Conservation (phyloP, 108 stramenopile genomes). For the Seminavis robusta region DNA sequence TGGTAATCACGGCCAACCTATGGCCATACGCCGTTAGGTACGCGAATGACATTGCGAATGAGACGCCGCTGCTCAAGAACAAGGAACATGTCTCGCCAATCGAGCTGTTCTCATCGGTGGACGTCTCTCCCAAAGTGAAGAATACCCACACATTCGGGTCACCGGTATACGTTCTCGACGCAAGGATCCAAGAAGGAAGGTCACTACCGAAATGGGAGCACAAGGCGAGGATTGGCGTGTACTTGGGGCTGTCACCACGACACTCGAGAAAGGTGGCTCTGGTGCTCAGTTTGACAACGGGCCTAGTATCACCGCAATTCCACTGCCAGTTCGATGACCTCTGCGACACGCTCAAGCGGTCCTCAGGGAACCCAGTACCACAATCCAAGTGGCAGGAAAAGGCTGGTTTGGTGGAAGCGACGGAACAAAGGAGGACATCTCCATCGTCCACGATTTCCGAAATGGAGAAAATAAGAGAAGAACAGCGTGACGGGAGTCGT, state of each 20-base stretch:
- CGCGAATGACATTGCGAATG: slow-evolving; percentile 6
- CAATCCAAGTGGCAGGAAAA: slow-evolving; percentile 8
- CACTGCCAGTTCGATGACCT: slow-evolving; percentile 23
- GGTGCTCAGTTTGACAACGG: slow-evolving; percentile 24
- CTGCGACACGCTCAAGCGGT: slow-evolving; percentile 1
- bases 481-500: no score
- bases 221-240: slow-evolving; percentile 21
- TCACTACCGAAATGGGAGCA: slow-evolving; percentile 39
- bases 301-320: slow-evolving; percentile 27
- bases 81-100: background rate
- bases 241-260: slow-evolving; percentile 22
- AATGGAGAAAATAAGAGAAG: no score
- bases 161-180: slow-evolving; percentile 13
- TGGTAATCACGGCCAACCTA: slow-evolving; percentile 19
- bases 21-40: slow-evolving; percentile 31
- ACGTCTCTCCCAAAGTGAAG: background rate
- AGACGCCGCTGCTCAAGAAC: background rate
- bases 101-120: background rate
- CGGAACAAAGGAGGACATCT: no score
- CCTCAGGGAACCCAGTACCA: no score
- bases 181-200: background rate
- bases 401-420: background rate
- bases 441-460: no score
- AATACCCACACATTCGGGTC: slow-evolving; percentile 16
- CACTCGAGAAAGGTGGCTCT: slow-evolving; percentile 29